Evolutionary conservation across 768 basidiomycete species (phyloP).

Genomic region (Coprinopsis sp.): DNA sequence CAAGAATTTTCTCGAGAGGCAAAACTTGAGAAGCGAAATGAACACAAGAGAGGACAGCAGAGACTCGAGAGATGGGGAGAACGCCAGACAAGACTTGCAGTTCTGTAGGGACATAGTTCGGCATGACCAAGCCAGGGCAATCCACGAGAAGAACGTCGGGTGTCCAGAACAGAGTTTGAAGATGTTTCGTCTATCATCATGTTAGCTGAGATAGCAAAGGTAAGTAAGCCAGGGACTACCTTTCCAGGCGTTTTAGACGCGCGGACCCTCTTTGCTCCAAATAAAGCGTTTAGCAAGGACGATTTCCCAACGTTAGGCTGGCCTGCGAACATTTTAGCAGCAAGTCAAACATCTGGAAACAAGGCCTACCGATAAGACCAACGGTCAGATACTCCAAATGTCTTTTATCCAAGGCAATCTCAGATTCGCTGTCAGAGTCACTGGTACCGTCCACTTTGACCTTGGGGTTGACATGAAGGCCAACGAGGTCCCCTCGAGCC

Average conservation of each 20-base stretch:
- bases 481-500: slow-evolving; percentile 41
- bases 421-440: slow-evolving; percentile 15
- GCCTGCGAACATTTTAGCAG: slow-evolving; percentile 36
- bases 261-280: slow-evolving; percentile 71
- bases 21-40: slow-evolving; percentile 60
- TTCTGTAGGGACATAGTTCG: slow-evolving; percentile 77
- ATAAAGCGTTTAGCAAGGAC: slow-evolving; percentile 85
- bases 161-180: slow-evolving; percentile 91
- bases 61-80: slow-evolving; percentile 76
- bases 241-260: slow-evolving; percentile 88
- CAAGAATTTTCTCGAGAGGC: slow-evolving; percentile 72
- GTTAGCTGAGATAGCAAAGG: background rate
- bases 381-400: slow-evolving; percentile 62
- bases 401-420: slow-evolving; percentile 25
- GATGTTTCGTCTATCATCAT: slow-evolving; percentile 96
- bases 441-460: slow-evolving; percentile 22
- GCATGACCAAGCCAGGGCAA: slow-evolving; percentile 94
- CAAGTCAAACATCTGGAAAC: background rate
- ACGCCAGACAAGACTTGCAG: slow-evolving; percentile 73
- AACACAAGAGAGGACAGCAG: slow-evolving; percentile 83
- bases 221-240: slow-evolving; percentile 29
- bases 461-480: slow-evolving; percentile 38
- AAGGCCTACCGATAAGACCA: slow-evolving; percentile 65
- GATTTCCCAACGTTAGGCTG: slow-evolving; percentile 98
- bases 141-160: slow-evolving; percentile 84